Evolutionary conservation across 306 rosid genomes (phyloP).

Genomic region (Castanea sativa): DNA sequence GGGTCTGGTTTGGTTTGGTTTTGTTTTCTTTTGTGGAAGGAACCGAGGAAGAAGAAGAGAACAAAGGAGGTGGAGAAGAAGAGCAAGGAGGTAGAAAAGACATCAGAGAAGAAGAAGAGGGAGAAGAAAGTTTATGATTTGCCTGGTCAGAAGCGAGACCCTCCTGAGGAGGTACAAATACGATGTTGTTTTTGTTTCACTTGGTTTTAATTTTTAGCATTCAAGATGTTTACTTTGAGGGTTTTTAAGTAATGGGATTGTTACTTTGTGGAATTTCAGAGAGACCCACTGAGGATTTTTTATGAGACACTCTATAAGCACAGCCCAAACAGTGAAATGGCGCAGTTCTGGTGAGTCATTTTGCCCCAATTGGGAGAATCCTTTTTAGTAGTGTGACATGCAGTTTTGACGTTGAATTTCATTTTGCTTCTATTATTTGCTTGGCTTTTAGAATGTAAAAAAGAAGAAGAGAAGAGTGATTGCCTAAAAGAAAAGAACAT

Average conservation of each 20-base stretch:
- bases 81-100: conserved; percentile 12
- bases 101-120: conserved; percentile 38
- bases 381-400: not conserved
- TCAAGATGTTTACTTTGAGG: not conserved
- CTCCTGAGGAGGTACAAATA: conserved; percentile 66
- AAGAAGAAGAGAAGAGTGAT: not conserved
- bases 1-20: conserved; percentile 7
- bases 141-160: conserved; percentile 92
- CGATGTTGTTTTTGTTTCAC: not conserved
- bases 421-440: not conserved
- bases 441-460: not conserved
- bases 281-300: conserved; percentile 75
- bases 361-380: not conserved
- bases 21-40: conserved; percentile 25
- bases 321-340: conserved; percentile 72
- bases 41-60: conserved; percentile 38
- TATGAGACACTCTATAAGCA: conserved; percentile 61
- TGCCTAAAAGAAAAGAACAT: not conserved
- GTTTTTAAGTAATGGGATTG: conserved; percentile 10
- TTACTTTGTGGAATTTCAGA: conserved; percentile 45
- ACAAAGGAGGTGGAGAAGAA: conserved; percentile 18
- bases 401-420: not conserved
- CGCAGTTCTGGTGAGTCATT: conserved; percentile 76
- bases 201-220: not conserved
- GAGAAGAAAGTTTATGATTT: conserved; percentile 70